Percentiles rank a stretch among this genome's conserved stretches.
phyloP scores from a whole-genome alignment of 768 basidiomycete genomes.

The Naganishia randhawae region DNA sequence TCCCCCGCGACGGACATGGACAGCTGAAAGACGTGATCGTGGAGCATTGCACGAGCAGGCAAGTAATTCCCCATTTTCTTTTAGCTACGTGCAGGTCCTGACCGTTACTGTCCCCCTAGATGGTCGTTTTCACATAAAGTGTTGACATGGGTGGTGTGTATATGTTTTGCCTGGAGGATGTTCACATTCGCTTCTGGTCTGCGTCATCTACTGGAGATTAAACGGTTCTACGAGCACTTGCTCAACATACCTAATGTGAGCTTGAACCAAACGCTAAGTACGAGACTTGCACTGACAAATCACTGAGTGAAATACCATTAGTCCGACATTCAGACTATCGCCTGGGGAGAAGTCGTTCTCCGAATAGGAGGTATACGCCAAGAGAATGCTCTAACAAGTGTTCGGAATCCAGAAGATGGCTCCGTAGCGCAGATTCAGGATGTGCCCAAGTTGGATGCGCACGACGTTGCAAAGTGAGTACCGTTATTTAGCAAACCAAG shows the following conservation, averaged over 20 bases:
- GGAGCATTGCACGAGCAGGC: conserved; percentile 78
- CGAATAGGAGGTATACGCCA: conserved; percentile 85
- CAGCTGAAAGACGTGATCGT: conserved; percentile 78
- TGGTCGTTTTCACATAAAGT: conserved; percentile 31
- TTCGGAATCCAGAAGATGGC: conserved; percentile 54
- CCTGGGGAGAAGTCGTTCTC: conserved; percentile 91
- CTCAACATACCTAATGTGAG: conserved; percentile 89
- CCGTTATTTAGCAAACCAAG: too few relatives aligned
- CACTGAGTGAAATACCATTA: conserved; percentile 53
- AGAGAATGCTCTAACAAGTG: conserved; percentile 83
- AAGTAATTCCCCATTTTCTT: conserved; percentile 37
- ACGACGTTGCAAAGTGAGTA: conserved; percentile 80
- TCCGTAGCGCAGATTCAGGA: conserved; percentile 60
- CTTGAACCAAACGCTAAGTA: too few relatives aligned
- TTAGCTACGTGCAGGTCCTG: background rate
- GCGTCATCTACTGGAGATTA: conserved; percentile 82
- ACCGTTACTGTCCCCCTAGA: background rate
- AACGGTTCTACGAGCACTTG: conserved; percentile 89
- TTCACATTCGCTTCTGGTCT: conserved; percentile 71
- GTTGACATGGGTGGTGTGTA: conserved; percentile 59
- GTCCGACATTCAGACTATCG: conserved; percentile 96
- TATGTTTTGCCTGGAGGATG: conserved; percentile 86
- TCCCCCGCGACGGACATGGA: conserved; percentile 65
- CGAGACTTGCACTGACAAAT: too few relatives aligned
- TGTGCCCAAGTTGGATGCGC: conserved; percentile 79